phyloP scores from a whole-genome alignment of 177 flowering plant genomes.

The Telopea speciosissima region DNA sequence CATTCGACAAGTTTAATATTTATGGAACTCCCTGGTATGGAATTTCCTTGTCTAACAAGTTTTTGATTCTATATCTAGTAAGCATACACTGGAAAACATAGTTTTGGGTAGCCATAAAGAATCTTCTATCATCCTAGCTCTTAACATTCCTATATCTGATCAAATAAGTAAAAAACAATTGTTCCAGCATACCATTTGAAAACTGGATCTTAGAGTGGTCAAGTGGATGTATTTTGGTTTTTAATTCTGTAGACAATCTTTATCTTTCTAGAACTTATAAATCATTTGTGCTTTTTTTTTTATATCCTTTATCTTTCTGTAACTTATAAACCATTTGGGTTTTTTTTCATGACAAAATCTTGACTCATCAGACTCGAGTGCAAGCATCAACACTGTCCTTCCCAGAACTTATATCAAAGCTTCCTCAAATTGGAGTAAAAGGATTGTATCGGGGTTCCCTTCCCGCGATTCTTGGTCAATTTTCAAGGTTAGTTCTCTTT shows the following conservation, averaged over 20 bases:
- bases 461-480: slow-evolving; percentile 94
- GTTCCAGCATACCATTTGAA: neutral
- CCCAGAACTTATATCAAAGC: neutral
- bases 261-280: neutral
- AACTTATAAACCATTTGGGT: neutral
- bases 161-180: too few species aligned
- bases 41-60: neutral
- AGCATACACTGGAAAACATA: neutral
- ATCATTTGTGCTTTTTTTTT: neutral
- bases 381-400: neutral
- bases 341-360: neutral
- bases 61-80: neutral
- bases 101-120: neutral
- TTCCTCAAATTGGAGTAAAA: slow-evolving; percentile 77
- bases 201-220: too few species aligned
- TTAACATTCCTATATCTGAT: neutral
- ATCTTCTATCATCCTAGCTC: neutral
- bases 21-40: neutral
- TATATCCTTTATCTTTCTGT: neutral
- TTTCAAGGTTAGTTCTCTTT: slow-evolving; percentile 60
- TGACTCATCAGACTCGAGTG: slow-evolving; percentile 32
- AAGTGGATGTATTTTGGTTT: too few species aligned
- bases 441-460: slow-evolving; percentile 88
- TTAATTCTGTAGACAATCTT: neutral
- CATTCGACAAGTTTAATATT: neutral